Percentiles rank a stretch among this genome's conserved stretches.
Conservation (phyloP, 345 rosid species). For the Aquilaria sinensis region DNA sequence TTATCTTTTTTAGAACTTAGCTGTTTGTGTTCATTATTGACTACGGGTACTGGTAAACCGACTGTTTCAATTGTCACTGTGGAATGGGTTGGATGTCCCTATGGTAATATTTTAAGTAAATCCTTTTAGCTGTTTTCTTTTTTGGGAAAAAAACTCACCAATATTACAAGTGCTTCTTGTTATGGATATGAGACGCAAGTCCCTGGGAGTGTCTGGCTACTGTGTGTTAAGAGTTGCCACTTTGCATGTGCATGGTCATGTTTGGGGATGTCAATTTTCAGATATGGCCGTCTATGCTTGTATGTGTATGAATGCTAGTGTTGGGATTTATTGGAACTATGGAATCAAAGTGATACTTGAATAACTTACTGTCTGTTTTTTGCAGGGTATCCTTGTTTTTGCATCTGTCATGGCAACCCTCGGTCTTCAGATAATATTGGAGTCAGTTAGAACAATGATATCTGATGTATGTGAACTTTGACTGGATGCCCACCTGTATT, state of each 20-base stretch:
- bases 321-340: constrained; percentile 2
- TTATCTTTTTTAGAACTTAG: neutral
- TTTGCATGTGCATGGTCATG: too few species aligned
- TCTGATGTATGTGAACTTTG: constrained; percentile 55
- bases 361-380: constrained; percentile 6
- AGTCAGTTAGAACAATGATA: constrained; percentile 63
- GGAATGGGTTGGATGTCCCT: neutral
- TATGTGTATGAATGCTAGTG: neutral
- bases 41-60: neutral
- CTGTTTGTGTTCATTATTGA: neutral
- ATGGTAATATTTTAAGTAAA: too few species aligned
- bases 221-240: too few species aligned
- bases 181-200: too few species aligned
- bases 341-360: neutral
- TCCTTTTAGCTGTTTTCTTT: too few species aligned
- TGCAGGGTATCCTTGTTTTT: constrained; percentile 96
- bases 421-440: constrained; percentile 95
- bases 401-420: constrained; percentile 99
- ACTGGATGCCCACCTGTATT: neutral
- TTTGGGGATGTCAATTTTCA: too few species aligned
- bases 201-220: too few species aligned
- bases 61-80: neutral
- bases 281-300: too few species aligned
- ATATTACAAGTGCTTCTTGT: too few species aligned
- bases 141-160: too few species aligned